phyloP scores from a whole-genome alignment of 2,329 filamentous ascomycete genomes.

The Phyllosticta citriasiana region DNA sequence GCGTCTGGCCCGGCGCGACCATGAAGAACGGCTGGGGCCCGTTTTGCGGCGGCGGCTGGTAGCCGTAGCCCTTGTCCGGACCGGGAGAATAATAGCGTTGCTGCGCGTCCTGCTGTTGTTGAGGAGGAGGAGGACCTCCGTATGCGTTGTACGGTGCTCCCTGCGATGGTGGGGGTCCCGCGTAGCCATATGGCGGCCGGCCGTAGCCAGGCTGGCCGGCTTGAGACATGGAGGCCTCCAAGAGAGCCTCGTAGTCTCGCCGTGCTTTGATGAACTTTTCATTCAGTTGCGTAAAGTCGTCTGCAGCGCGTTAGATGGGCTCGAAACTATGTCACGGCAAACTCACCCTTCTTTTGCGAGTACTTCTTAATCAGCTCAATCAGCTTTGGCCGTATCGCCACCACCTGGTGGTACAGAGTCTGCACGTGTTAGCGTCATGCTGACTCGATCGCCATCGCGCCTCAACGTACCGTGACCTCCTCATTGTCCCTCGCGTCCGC shows the following conservation, averaged over 20 bases:
- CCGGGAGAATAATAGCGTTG: constrained; percentile 29
- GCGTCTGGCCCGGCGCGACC: constrained; percentile 19
- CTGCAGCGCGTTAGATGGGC: constrained; percentile 39
- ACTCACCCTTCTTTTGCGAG: constrained; percentile 89
- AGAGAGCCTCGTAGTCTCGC: constrained; percentile 88
- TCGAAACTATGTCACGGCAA: neutral
- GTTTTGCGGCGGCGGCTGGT: constrained; percentile 15
- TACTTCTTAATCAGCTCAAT: constrained; percentile 99
- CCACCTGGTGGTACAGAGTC: constrained; percentile 77
- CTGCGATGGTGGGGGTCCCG: constrained; percentile 19
- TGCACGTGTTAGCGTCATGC: neutral
- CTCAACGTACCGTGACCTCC: constrained; percentile 68
- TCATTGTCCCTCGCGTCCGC: constrained; percentile 82
- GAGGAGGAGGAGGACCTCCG: constrained; percentile 20
- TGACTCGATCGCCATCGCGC: constrained; percentile 7
- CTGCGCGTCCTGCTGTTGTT: constrained; percentile 25
- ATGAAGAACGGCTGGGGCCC: constrained; percentile 28
- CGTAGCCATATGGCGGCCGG: constrained; percentile 34
- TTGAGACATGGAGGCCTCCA: constrained; percentile 94
- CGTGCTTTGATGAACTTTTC: constrained; percentile 99
- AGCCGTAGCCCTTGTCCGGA: constrained; percentile 17
- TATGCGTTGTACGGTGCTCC: constrained; percentile 15
- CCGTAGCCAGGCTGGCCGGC: constrained; percentile 72
- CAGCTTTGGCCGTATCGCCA: constrained; percentile 89
- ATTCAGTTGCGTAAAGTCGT: constrained; percentile 96